These are phyloP conservation scores for Colletotrichum tropicicola DNA, from an alignment of 2,329 filamentous ascomycete genomes.

Conservation along the genomic window DNA sequence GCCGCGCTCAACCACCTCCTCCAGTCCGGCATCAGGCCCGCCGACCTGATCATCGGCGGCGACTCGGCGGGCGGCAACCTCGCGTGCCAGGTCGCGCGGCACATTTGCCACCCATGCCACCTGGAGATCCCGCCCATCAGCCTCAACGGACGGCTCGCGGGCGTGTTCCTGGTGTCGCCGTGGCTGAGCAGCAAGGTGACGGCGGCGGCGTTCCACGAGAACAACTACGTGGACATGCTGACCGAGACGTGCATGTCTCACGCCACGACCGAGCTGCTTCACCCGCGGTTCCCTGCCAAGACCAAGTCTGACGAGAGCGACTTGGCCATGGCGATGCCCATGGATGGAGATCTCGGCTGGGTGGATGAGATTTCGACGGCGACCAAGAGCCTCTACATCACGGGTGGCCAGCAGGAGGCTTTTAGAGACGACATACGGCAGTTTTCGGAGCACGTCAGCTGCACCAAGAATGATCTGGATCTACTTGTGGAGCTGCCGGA, in stretches of 20 bases:
- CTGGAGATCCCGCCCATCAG: slow-evolving; percentile 32
- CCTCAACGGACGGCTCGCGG: slow-evolving; percentile 38
- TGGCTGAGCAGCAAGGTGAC: slow-evolving; percentile 37
- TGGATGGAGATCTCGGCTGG: slow-evolving; percentile 40
- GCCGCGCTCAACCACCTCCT: slow-evolving; percentile 42
- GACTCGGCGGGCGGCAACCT: slow-evolving; percentile 49
- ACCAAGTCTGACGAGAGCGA: slow-evolving; percentile 26
- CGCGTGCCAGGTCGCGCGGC: slow-evolving; percentile 41
- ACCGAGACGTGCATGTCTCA: slow-evolving; percentile 28
- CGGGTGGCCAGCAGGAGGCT: slow-evolving; percentile 42
- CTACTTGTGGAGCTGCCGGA: slow-evolving; percentile 39
- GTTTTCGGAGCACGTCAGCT: slow-evolving; percentile 35
- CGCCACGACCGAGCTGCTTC: background rate
- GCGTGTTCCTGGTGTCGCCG: slow-evolving; percentile 43
- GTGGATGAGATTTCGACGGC: slow-evolving; percentile 35
- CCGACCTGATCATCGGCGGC: slow-evolving; percentile 43
- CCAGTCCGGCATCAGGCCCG: slow-evolving; percentile 37
- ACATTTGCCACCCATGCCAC: slow-evolving; percentile 42
- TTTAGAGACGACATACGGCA: slow-evolving; percentile 39
- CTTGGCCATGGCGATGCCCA: slow-evolving; percentile 38
- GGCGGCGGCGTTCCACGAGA: slow-evolving; percentile 36
- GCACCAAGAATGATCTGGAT: slow-evolving; percentile 32
- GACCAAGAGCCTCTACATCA: slow-evolving; percentile 40
- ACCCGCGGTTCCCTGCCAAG: slow-evolving; percentile 22
- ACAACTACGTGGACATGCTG: slow-evolving; percentile 44